Percentiles rank a stretch among this genome's conserved stretches.
These are phyloP conservation scores for Crithidia thermophila DNA, from an alignment of 208 protist species.

Conservation along the genomic window DNA sequence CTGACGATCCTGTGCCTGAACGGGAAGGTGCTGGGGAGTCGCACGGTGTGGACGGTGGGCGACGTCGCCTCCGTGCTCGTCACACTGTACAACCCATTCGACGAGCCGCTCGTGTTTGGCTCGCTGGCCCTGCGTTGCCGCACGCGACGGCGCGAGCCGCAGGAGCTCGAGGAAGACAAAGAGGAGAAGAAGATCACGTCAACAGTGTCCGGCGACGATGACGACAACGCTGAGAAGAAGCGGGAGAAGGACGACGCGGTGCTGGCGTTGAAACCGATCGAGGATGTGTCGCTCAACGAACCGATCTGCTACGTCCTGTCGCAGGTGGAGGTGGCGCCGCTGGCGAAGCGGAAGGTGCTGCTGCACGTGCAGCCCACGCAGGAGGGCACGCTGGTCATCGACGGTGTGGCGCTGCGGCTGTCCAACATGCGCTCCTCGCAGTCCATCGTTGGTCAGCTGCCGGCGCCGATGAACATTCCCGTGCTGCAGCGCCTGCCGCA, in stretches of 20 bases:
- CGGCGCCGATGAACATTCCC: slow-evolving; percentile 55
- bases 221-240: neutral
- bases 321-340: slow-evolving; percentile 51
- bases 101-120: slow-evolving; percentile 39
- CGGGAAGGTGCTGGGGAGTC: slow-evolving; percentile 61
- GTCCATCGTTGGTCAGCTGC: slow-evolving; percentile 37
- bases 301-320: slow-evolving; percentile 73
- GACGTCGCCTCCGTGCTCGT: slow-evolving; percentile 78
- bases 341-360: slow-evolving; percentile 46
- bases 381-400: slow-evolving; percentile 63
- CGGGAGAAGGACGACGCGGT: neutral
- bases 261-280: no score
- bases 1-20: slow-evolving; percentile 87
- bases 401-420: slow-evolving; percentile 61
- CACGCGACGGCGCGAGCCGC: neutral
- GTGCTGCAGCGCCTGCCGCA: slow-evolving; percentile 79
- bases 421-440: slow-evolving; percentile 40
- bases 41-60: slow-evolving; percentile 85
- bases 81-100: slow-evolving; percentile 77
- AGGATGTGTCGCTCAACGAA: slow-evolving; percentile 14
- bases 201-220: neutral
- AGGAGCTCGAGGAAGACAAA: slow-evolving; percentile 7
- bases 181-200: neutral
- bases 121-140: slow-evolving; percentile 64
- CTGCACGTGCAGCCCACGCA: slow-evolving; percentile 74